These are phyloP conservation scores for Penicillium chermesinum DNA, from an alignment of 495 filamentous ascomycete genomes.

Conservation along the genomic window DNA sequence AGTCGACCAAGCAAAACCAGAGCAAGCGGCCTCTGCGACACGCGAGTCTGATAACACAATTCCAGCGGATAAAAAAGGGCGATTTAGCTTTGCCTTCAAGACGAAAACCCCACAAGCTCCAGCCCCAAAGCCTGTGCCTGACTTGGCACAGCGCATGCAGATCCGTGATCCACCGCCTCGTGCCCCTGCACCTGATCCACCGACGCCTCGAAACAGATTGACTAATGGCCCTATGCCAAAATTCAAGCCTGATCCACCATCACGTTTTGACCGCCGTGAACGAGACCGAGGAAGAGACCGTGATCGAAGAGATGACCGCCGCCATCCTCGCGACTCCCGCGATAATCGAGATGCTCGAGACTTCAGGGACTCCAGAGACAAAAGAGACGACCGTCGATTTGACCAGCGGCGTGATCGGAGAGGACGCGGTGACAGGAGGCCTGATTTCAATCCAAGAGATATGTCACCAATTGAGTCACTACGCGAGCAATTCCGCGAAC, in stretches of 20 bases:
- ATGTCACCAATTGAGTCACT: conserved; percentile 13
- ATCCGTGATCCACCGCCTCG: conserved; percentile 43
- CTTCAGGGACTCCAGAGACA: conserved; percentile 48
- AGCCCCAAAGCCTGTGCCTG: conserved; percentile 60
- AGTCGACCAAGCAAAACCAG: conserved; percentile 28
- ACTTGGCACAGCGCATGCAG: conserved; percentile 66
- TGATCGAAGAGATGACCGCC: conserved; percentile 35
- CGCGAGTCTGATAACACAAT: conserved; percentile 45
- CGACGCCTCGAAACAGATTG: conserved; percentile 32
- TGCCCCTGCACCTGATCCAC: conserved; percentile 26
- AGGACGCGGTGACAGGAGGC: conserved; percentile 27
- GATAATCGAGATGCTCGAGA: conserved; percentile 43
- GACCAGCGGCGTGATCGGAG: conserved; percentile 35
- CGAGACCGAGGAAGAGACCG: conserved; percentile 42
- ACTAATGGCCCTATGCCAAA: conserved; percentile 36
- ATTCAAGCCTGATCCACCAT: conserved; percentile 39
- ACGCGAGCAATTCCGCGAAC: background rate
- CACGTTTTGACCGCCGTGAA: conserved; percentile 38
- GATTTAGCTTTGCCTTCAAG: conserved; percentile 88
- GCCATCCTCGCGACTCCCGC: conserved; percentile 38
- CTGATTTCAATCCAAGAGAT: conserved; percentile 35
- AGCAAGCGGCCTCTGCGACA: conserved; percentile 47
- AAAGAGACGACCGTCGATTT: conserved; percentile 38
- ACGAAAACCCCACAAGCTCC: conserved; percentile 55
- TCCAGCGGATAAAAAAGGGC: conserved; percentile 56